Conservation (phyloP, 2,329 filamentous ascomycete genomes). For the Bisporella sp. region DNA sequence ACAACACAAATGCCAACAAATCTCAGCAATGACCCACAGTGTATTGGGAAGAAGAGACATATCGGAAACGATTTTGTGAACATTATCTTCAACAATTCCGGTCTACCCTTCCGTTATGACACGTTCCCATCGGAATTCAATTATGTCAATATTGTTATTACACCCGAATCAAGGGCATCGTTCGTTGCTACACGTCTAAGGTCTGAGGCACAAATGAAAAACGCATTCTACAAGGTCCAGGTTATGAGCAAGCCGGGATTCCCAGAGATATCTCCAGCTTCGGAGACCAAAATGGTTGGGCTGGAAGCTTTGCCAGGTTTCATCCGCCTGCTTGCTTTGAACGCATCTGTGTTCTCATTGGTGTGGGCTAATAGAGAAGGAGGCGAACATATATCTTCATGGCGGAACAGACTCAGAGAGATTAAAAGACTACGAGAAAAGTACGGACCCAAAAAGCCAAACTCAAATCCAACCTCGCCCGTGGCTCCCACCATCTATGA, state of each 20-base stretch:
- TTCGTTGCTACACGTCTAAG: constrained; percentile 59
- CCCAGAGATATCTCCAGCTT: constrained; percentile 84
- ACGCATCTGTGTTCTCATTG: constrained; percentile 85
- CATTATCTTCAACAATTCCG: constrained; percentile 96
- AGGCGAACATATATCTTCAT: constrained; percentile 80
- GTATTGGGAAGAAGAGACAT: constrained; percentile 83
- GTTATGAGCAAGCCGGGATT: constrained; percentile 85
- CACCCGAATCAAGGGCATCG: constrained; percentile 72
- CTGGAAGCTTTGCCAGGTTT: constrained; percentile 76
- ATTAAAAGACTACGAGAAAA: constrained; percentile 76
- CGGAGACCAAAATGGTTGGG: constrained; percentile 82
- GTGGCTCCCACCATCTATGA: constrained; percentile 19
- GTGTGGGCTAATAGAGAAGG: constrained; percentile 79
- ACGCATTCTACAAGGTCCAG: constrained; percentile 76
- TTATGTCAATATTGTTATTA: constrained; percentile 93
- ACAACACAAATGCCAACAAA: constrained; percentile 97
- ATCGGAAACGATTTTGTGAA: constrained; percentile 98
- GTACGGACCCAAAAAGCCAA: constrained; percentile 39
- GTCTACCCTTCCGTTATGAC: constrained; percentile 79
- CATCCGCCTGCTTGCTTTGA: constrained; percentile 81
- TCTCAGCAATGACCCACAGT: constrained; percentile 65
- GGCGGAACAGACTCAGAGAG: constrained; percentile 79
- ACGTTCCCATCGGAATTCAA: constrained; percentile 95
- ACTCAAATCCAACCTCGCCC: constrained; percentile 24
- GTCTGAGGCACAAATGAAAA: constrained; percentile 28